A percentile compares a stretch with the other conserved stretches of the same genome.
Conservation (phyloP, 495 filamentous ascomycete species). For the Penicillium bialowiezense region DNA sequence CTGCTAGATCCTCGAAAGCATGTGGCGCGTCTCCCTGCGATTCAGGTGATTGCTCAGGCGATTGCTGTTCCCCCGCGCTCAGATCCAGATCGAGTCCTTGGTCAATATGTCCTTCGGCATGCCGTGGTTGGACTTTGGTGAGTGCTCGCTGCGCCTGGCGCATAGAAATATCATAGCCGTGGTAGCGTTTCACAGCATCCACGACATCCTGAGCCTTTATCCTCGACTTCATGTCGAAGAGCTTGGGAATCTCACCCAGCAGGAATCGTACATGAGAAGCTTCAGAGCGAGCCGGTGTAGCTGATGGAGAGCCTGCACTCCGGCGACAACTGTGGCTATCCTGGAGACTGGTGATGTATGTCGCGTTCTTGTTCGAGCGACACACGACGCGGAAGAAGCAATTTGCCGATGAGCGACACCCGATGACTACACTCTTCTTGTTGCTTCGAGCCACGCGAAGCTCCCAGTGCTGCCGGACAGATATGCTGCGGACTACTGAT, state of each 20-base stretch:
- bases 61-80: conserved; percentile 20
- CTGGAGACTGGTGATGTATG: conserved; percentile 47
- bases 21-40: conserved; percentile 18
- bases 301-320: conserved; percentile 30
- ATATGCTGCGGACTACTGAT: conserved; percentile 41
- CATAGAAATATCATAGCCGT: conserved; percentile 47
- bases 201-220: conserved; percentile 43
- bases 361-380: conserved; percentile 46
- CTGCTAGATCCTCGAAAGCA: conserved; percentile 28
- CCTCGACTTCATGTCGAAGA: conserved; percentile 42
- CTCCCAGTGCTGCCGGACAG: conserved; percentile 47
- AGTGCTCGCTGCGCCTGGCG: conserved; percentile 46
- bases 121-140: conserved; percentile 37
- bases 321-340: conserved; percentile 43
- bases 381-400: conserved; percentile 48
- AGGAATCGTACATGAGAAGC: conserved; percentile 49
- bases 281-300: conserved; percentile 43
- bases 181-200: conserved; percentile 44
- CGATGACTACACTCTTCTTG: conserved; percentile 48
- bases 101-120: conserved; percentile 23
- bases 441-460: conserved; percentile 46
- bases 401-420: conserved; percentile 41
- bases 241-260: conserved; percentile 44
- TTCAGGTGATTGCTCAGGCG: conserved; percentile 20
- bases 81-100: conserved; percentile 15